These are phyloP conservation scores for Ephemerocybe angulata DNA, from an alignment of 768 basidiomycete genomes.

Conservation along the genomic window DNA sequence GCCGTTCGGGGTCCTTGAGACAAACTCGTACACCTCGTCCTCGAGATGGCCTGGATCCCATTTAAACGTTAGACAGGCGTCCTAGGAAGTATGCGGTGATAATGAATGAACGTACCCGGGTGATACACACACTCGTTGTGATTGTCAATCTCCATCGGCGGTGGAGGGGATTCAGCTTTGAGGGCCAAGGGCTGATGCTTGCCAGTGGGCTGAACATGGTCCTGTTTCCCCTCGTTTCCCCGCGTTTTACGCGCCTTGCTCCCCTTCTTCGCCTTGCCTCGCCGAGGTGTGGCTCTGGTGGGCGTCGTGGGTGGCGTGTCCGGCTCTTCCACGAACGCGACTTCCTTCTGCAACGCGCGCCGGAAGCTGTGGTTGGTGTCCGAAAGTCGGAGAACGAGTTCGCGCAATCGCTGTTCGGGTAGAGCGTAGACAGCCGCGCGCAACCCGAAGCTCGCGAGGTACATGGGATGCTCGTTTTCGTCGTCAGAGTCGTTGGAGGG, in stretches of 20 bases:
- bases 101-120: constrained; percentile 32
- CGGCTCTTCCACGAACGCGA: constrained; percentile 17
- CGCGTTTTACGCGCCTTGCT: constrained; percentile 7
- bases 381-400: constrained; percentile 36
- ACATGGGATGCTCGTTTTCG: constrained; percentile 15
- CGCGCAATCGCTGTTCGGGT: constrained; percentile 36
- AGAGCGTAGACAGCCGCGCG: constrained; percentile 34
- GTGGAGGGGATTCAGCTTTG: not conserved
- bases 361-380: constrained; percentile 32
- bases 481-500: constrained; percentile 21
- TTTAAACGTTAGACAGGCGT: not conserved
- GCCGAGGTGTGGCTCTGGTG: constrained; percentile 9
- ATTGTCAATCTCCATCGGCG: not conserved
- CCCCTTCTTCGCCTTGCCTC: constrained; percentile 13
- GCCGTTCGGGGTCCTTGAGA: constrained; percentile 33
- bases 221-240: not conserved
- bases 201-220: not conserved
- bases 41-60: constrained; percentile 30
- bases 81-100: not conserved
- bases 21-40: constrained; percentile 39
- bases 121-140: constrained; percentile 25
- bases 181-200: not conserved
- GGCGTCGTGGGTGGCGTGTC: constrained; percentile 15
- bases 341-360: constrained; percentile 37
- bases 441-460: constrained; percentile 16